Evolutionary conservation across 192 early-diverging fungal genomes (phyloP).

Genomic region (Podila epicladia): DNA sequence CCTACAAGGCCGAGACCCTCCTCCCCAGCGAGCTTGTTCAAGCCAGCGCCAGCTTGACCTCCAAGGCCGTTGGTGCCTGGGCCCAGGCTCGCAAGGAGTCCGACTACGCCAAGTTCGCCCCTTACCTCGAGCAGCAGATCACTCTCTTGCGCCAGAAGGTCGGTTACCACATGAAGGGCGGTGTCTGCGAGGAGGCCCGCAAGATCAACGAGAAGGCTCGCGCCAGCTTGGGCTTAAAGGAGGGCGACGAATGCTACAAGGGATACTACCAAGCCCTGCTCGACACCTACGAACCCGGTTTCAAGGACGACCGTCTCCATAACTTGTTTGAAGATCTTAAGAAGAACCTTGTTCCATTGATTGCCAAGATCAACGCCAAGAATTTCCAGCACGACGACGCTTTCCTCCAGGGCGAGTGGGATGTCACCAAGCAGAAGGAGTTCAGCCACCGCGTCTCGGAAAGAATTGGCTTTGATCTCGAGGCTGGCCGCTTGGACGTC

Average conservation of each 20-base stretch:
- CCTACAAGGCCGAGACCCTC: constrained; percentile 31
- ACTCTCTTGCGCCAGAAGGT: constrained; percentile 37
- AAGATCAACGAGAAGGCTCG: constrained; percentile 51
- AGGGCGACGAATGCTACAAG: constrained; percentile 44
- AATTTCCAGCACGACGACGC: constrained; percentile 49
- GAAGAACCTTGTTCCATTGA: constrained; percentile 50
- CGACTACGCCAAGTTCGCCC: constrained; percentile 48
- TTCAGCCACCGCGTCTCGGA: constrained; percentile 46
- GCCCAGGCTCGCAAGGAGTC: constrained; percentile 47
- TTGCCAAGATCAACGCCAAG: constrained; percentile 51
- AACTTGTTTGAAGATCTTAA: constrained; percentile 44
- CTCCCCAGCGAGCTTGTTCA: constrained; percentile 34
- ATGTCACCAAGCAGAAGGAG: constrained; percentile 51
- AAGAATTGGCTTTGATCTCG: constrained; percentile 53
- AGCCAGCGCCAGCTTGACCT: constrained; percentile 19
- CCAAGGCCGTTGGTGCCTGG: constrained; percentile 41
- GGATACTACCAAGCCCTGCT: constrained; percentile 52
- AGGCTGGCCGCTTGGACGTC: constrained; percentile 51
- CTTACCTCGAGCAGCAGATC: constrained; percentile 42
- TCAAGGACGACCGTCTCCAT: constrained; percentile 49
- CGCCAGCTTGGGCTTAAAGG: constrained; percentile 26
- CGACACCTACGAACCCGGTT: constrained; percentile 46
- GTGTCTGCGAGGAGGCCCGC: constrained; percentile 46
- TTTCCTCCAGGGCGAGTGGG: constrained; percentile 29
- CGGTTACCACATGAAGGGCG: constrained; percentile 29